phyloP scores from a whole-genome alignment of 768 basidiomycete species.

The Dioszegia hungarica region DNA sequence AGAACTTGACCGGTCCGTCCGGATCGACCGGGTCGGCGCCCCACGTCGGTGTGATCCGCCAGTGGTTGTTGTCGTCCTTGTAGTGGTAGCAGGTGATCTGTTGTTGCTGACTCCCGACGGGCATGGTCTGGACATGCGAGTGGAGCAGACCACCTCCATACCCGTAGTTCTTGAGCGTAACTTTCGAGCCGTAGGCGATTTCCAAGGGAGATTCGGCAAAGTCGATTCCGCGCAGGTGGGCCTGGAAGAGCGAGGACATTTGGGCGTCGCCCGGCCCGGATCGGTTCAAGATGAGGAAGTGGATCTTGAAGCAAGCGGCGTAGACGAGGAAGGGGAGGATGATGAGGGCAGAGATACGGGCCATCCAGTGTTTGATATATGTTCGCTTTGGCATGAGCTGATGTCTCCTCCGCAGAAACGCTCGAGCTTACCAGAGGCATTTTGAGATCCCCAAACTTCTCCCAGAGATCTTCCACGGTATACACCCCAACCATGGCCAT shows the following conservation, averaged over 20 bases:
- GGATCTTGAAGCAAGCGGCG: conserved; percentile 89
- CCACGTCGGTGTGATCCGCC: conserved; percentile 77
- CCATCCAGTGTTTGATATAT: conserved; percentile 85
- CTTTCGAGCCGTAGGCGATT: conserved; percentile 78
- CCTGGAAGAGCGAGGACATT: conserved; percentile 98
- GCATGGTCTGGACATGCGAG: conserved; percentile 93
- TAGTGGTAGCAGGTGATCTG: conserved; percentile 99
- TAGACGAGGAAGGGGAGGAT: conserved; percentile 86
- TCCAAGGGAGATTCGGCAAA: conserved; percentile 92
- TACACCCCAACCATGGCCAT: conserved; percentile 92
- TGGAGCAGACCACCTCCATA: conserved; percentile 96
- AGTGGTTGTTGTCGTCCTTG: conserved; percentile 97
- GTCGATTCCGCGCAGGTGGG: conserved; percentile 89
- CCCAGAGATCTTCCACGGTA: conserved; percentile 96
- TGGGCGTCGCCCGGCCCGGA: conserved; percentile 95
- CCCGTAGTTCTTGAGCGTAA: conserved; percentile 95
- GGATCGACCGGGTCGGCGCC: conserved; percentile 66
- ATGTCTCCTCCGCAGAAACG: neutral
- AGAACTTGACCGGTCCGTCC: conserved; percentile 57
- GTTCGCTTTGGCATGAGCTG: conserved; percentile 58
- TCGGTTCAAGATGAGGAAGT: conserved; percentile 89
- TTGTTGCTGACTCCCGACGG: conserved; percentile 84
- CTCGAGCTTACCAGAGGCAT: conserved; percentile 72
- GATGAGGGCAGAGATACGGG: conserved; percentile 78
- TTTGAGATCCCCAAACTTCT: conserved; percentile 91